Evolutionary conservation across 805 yeast genomes (phyloP), one percentile per base, ranked within the genome.

Genomic region (Lipomyces sp.): DNA sequence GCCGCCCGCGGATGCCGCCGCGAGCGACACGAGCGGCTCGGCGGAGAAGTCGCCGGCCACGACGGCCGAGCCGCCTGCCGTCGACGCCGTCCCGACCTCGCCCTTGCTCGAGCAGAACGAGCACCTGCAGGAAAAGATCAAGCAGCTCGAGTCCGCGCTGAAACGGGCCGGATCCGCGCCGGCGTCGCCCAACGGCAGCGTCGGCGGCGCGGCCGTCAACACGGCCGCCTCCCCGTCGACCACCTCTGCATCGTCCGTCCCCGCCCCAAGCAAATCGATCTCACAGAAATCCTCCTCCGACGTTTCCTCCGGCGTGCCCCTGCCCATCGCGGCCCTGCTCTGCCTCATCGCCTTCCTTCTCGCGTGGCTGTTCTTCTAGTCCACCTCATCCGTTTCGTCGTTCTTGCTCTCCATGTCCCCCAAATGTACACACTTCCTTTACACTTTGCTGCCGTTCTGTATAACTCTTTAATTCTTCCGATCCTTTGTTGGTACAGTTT

Each of bases 361-460:
- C 56, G 91, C 89, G 46, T 84, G 89, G 87, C 74, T 82, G 67
- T 77, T 83, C 61, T 81, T 81, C 62, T 82, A 72, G 29, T 10
- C 29, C 10, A 6, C 10, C 29, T 7, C 29, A 26, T n/a, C n/a
- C n/a, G n/a, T n/a, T n/a, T n/a, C n/a, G n/a, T n/a, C n/a, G n/a
- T n/a, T n/a, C n/a, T n/a, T n/a, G n/a, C n/a, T n/a, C n/a, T n/a
- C n/a, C n/a, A n/a, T n/a, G n/a, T n/a, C n/a, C n/a, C n/a, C n/a
- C n/a, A n/a, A n/a, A n/a, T n/a, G n/a, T n/a, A n/a, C n/a, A n/a
- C n/a, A n/a, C n/a, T n/a, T n/a, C n/a, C n/a, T n/a, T n/a, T n/a
- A n/a, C n/a, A n/a, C n/a, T n/a, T n/a, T n/a, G n/a, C n/a, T n/a
- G n/a, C n/a, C n/a, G n/a, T n/a, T n/a, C n/a, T n/a, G n/a, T n/a